Evolutionary conservation across 441 rosid genomes (phyloP).

Genomic region (Kokia cookei): DNA sequence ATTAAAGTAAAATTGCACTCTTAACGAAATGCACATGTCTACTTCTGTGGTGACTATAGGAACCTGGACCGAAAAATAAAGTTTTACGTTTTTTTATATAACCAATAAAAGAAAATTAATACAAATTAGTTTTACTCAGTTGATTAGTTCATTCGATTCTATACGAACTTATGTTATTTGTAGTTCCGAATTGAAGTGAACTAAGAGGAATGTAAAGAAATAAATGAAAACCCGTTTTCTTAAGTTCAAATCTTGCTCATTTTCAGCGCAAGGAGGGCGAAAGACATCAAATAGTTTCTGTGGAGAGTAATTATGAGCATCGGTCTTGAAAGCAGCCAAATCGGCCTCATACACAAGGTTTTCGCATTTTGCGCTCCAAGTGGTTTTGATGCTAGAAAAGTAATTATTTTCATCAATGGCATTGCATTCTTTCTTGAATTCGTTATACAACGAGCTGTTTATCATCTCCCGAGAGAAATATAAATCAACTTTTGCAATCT

Average conservation of each 20-base stretch:
- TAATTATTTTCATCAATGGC: not conserved
- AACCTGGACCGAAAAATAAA: not conserved
- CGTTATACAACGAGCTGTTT: not conserved
- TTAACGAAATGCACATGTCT: not conserved
- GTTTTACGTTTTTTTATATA: too few relatives aligned
- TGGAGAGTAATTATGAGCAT: too few relatives aligned
- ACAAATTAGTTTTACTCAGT: not conserved
- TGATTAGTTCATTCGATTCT: too few relatives aligned
- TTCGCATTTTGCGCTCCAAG: not conserved
- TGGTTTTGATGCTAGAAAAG: not conserved
- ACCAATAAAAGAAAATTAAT: too few relatives aligned
- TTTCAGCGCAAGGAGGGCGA: not conserved
- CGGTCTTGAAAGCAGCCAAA: too few relatives aligned
- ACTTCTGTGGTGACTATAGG: not conserved
- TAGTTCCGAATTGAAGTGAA: too few relatives aligned
- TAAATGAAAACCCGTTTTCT: not conserved
- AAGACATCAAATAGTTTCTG: not conserved
- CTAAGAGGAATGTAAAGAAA: too few relatives aligned
- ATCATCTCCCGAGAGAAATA: not conserved
- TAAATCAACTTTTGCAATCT: not conserved
- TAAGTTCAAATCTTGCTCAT: not conserved
- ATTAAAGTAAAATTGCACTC: too few relatives aligned
- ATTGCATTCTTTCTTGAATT: not conserved
- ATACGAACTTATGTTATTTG: too few relatives aligned
- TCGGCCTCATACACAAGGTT: not conserved